phyloP scores from a whole-genome alignment of 345 rosid species.

The Pistacia integerrima region DNA sequence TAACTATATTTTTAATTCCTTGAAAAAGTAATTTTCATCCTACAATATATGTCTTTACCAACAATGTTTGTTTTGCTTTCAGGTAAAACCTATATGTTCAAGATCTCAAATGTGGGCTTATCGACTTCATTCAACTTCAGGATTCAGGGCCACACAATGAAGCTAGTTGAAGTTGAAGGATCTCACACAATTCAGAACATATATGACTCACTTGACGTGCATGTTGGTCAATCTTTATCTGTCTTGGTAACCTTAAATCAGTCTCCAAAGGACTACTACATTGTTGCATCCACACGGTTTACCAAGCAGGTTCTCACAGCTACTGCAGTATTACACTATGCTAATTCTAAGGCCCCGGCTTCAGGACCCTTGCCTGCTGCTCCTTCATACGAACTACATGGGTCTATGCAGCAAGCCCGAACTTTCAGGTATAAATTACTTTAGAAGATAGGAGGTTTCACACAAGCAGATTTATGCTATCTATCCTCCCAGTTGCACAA shows the following conservation, averaged over 20 bases:
- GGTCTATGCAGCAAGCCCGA: slow-evolving; percentile 93
- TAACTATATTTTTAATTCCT: background rate
- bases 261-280: slow-evolving; percentile 77
- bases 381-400: slow-evolving; percentile 47
- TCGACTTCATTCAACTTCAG: slow-evolving; percentile 73
- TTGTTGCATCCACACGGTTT: slow-evolving; percentile 75
- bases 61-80: slow-evolving; percentile 21
- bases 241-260: slow-evolving; percentile 75
- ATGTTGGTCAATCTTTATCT: slow-evolving; percentile 84
- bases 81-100: slow-evolving; percentile 88
- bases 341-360: slow-evolving; percentile 56
- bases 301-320: slow-evolving; percentile 42
- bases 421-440: slow-evolving; percentile 54
- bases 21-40: background rate
- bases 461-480: background rate
- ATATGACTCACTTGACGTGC: slow-evolving; percentile 85
- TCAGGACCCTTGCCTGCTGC: slow-evolving; percentile 69
- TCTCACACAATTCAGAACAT: slow-evolving; percentile 70
- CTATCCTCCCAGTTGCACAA: background rate
- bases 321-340: slow-evolving; percentile 64
- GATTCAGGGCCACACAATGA: slow-evolving; percentile 79
- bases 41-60: background rate
- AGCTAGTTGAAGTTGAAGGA: slow-evolving; percentile 92
- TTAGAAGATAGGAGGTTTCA: background rate
- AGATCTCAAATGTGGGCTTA: slow-evolving; percentile 85